Base-by-base conservation (phyloP, 2,329 filamentous ascomycete genomes). In the Aureobasidium vineae region DNA sequence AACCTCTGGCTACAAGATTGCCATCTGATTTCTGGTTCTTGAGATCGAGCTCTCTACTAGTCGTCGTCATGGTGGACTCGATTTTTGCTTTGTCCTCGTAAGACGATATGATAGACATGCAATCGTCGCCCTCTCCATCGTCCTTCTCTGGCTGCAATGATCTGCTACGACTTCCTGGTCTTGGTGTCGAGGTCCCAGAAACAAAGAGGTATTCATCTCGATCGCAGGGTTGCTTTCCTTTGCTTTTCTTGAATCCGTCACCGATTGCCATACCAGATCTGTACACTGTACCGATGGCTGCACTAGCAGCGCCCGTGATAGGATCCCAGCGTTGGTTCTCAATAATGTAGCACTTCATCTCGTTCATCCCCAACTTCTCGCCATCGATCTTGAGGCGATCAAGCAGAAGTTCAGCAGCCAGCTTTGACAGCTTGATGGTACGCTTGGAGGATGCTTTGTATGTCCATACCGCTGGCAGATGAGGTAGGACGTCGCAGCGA, bases 381-480 rank as follows among this genome's bases (percentile, higher is more conserved):
- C 3, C 15, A 43, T 63, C 45, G 5, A 63, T 50, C 43, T 63
- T 63, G 43, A 63, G 59, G 8, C 33, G 59, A 26, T 63, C 45
- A n/a, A 21, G 8, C 1, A 63, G 21, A 7, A 28, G 6, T 28
- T 40, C 59, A n/a, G 59, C 59, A 5, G 59, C 59, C 5, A 82
- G 28, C 88, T 63, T 63, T 4, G 59, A 63, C 0, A 63, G 59
- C 45, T 63, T 63, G 45, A 63, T 49, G 1, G 59, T 63, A 15
- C 16, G 31, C n/a, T 63, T 63, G n/a, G 59, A 50, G 7, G 59
- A 47, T 3, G 31, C 7, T 19, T 41, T 63, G 31, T 63, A 63
- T 28, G 59, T 83, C 90, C 90, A 95, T 0, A 88, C 86, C 0
- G 91, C 91, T 1, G 85, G 83, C 49, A 86, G 82, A 65, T 83